Evolutionary conservation across 305 asterid species (phyloP), one percentile per base, ranked within the genome.

Genomic region (Fraxinus dipetala): DNA sequence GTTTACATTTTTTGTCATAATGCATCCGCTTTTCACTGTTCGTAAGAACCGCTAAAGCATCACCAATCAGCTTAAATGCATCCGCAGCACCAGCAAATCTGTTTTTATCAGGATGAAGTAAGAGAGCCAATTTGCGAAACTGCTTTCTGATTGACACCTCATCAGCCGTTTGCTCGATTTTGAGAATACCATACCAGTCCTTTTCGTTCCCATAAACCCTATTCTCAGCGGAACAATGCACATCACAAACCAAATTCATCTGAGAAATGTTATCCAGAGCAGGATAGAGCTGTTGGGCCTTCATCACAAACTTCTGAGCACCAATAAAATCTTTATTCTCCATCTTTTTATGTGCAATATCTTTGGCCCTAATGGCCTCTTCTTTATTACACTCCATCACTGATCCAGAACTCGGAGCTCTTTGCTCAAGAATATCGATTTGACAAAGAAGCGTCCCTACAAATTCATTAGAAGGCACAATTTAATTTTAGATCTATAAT

Each of bases 91-190:
- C 97, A 5, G 92, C 83, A 67, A 86, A 83, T 45, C 67, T 78
- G 90, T 89, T 91, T 83, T 87, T 88, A 78, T 93, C 94, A 2
- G 93, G 97, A 73, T 90, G 95, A 72, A 93, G 92, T 34, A 67
- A 35, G 82, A 93, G 88, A 1, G 92, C 91, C 80, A 93, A 78
- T 81, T 72, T 86, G 35, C 88, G 85, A 73, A 78, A 91, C 84
- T 83, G 96, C 76, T 77, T 85, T 78, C 67, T 85, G 74, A 91
- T 85, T 7, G 88, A 22, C 31, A 75, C 84, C 77, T 85, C 91
- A 77, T 90, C 93, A 35, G 90, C 88, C 10, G 85, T 80, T n/a
- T 87, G 86, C 56, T 85, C 92, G 3, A 88, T 54, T 59, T 78
- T 81, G 32, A 90, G 91, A 65, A 26, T 59, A 59, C 70, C 70